A percentile compares a stretch with the other conserved stretches of the same genome.
Evolutionary conservation across 2,329 filamentous ascomycete genomes (phyloP).

Genomic region (Nannizziopsis arthrosporioides): DNA sequence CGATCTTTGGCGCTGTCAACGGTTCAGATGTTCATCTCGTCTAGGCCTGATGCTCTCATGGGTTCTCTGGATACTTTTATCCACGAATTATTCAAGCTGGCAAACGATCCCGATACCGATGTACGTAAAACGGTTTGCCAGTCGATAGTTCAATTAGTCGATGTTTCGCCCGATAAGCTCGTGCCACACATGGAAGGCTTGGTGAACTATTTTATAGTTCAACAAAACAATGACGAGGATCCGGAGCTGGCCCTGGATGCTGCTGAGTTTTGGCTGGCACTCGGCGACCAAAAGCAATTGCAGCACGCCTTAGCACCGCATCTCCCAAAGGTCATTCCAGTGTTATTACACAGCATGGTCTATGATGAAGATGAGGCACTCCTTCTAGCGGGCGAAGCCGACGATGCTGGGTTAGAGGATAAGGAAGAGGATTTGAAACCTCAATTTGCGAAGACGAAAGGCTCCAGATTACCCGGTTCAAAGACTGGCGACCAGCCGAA

Average conservation of each 20-base stretch:
- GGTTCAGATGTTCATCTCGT: slow-evolving; percentile 84
- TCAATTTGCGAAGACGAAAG: slow-evolving; percentile 65
- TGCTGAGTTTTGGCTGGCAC: slow-evolving; percentile 92
- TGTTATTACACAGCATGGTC: slow-evolving; percentile 87
- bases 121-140: slow-evolving; percentile 89
- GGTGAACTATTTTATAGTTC: slow-evolving; percentile 83
- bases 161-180: slow-evolving; percentile 80
- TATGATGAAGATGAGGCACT: slow-evolving; percentile 91
- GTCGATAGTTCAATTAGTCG: slow-evolving; percentile 82
- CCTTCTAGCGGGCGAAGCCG: slow-evolving; percentile 67
- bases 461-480: slow-evolving; percentile 47
- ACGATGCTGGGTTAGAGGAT: slow-evolving; percentile 87
- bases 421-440: slow-evolving; percentile 84
- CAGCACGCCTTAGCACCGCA: slow-evolving; percentile 66
- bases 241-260: slow-evolving; percentile 87
- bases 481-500: slow-evolving; percentile 30
- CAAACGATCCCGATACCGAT: slow-evolving; percentile 63
- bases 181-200: slow-evolving; percentile 75
- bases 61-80: slow-evolving; percentile 71
- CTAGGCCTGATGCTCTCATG: slow-evolving; percentile 70
- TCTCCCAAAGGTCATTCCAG: slow-evolving; percentile 74
- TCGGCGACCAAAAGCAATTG: slow-evolving; percentile 74
- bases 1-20: slow-evolving; percentile 67
- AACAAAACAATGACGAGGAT: slow-evolving; percentile 71
- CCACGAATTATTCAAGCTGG: slow-evolving; percentile 68